Conservation (phyloP, 2,329 filamentous ascomycete genomes). For the Colletotrichum graminicola region DNA sequence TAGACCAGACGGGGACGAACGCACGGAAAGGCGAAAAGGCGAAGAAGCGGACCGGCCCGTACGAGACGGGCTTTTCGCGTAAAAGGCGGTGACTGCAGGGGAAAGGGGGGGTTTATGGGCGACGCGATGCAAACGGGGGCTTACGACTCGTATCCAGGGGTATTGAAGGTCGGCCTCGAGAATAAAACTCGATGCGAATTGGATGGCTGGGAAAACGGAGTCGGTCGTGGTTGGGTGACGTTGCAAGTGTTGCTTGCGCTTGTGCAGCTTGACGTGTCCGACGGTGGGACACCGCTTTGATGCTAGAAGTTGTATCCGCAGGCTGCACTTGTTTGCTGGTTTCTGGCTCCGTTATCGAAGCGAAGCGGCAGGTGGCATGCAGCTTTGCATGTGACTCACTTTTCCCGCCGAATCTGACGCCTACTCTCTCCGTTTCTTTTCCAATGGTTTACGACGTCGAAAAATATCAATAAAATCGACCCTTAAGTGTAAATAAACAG, state of each 20-base stretch:
- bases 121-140: not conserved
- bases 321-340: constrained; percentile 18
- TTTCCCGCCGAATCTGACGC: not conserved
- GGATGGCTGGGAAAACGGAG: constrained; percentile 25
- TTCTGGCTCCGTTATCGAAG: constrained; percentile 3
- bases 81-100: constrained; percentile 26
- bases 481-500: not conserved
- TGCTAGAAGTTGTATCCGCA: not conserved
- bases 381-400: constrained; percentile 12
- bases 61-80: not conserved
- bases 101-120: constrained; percentile 2
- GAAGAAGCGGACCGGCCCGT: constrained; percentile 25
- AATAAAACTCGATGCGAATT: constrained; percentile 1
- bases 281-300: constrained; percentile 24
- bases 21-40: not conserved
- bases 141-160: constrained; percentile 12
- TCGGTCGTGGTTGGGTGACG: constrained; percentile 14
- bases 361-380: not conserved
- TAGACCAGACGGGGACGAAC: constrained; percentile 20
- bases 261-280: constrained; percentile 31
- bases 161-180: constrained; percentile 4
- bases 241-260: constrained; percentile 18
- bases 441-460: not conserved
- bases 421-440: not conserved
- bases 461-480: not conserved